phyloP scores from a whole-genome alignment of 78 protist species.

The Dictyostelium intermedium region DNA sequence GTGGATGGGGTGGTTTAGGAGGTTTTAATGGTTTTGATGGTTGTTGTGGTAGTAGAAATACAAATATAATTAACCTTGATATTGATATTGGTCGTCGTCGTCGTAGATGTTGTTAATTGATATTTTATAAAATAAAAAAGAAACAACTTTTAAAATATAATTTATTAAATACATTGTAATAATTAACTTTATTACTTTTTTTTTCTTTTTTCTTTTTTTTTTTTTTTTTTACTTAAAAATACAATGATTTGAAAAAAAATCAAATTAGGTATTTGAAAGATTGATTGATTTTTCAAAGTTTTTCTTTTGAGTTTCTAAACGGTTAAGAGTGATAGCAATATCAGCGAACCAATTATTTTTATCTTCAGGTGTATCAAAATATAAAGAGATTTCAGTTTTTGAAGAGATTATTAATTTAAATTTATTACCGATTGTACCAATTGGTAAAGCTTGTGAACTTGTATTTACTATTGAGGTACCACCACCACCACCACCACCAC shows the following conservation, averaged over 20 bases:
- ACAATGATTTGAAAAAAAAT: neutral
- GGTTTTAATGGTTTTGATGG: too few species aligned
- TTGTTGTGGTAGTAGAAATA: too few species aligned
- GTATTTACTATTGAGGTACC: neutral
- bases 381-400: neutral
- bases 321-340: conserved; percentile 10
- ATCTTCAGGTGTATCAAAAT: conserved; percentile 17
- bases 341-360: conserved; percentile 28
- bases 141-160: too few species aligned
- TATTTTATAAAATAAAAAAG: too few species aligned
- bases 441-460: neutral
- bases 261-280: neutral
- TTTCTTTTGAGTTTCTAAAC: conserved; percentile 2
- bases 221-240: neutral
- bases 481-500: neutral
- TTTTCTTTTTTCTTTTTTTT: too few species aligned
- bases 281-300: neutral
- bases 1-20: too few species aligned
- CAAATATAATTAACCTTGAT: too few species aligned
- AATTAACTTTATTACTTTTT: too few species aligned
- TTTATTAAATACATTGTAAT: neutral
- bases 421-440: neutral
- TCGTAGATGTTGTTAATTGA: neutral
- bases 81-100: neutral
- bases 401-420: neutral